These are phyloP conservation scores for Echium plantagineum DNA, from an alignment of 257 asterid genomes.

Conservation along the genomic window DNA sequence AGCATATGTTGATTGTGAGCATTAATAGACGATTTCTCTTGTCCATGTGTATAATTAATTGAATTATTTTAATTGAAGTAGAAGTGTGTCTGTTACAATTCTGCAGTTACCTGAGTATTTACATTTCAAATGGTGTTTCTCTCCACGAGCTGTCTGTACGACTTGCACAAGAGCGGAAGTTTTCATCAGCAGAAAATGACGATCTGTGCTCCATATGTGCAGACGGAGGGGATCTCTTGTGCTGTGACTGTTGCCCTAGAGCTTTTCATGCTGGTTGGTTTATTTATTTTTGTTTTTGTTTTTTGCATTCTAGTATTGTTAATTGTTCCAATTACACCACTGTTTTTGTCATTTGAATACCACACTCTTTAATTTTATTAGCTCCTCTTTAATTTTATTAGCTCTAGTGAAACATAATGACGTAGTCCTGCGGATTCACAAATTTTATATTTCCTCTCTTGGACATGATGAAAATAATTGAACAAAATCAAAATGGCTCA, in stretches of 20 bases:
- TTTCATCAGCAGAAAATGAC: slow-evolving; percentile 61
- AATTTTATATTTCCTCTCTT: neutral
- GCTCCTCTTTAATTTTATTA: too few species aligned
- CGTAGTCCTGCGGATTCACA: neutral
- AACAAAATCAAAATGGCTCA: too few species aligned
- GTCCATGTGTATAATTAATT: neutral
- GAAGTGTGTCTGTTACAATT: neutral
- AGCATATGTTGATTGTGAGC: neutral
- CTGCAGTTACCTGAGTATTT: slow-evolving; percentile 71
- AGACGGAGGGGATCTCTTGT: slow-evolving; percentile 65
- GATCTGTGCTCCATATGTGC: slow-evolving; percentile 76
- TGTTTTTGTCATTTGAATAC: too few species aligned
- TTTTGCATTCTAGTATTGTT: slow-evolving; percentile 3
- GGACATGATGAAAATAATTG: too few species aligned
- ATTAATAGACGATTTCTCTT: too few species aligned
- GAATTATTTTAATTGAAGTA: neutral
- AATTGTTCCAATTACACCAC: too few species aligned
- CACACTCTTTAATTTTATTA: too few species aligned
- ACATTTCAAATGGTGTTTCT: slow-evolving; percentile 65
- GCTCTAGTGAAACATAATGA: too few species aligned
- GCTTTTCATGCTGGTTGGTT: slow-evolving; percentile 70
- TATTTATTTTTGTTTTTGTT: slow-evolving; percentile 2
- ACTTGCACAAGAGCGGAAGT: slow-evolving; percentile 31
- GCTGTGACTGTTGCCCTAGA: slow-evolving; percentile 88
- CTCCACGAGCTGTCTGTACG: slow-evolving; percentile 62